Base-by-base conservation (phyloP, 148 eudicot genomes). In the Amaranthus palmeri region DNA sequence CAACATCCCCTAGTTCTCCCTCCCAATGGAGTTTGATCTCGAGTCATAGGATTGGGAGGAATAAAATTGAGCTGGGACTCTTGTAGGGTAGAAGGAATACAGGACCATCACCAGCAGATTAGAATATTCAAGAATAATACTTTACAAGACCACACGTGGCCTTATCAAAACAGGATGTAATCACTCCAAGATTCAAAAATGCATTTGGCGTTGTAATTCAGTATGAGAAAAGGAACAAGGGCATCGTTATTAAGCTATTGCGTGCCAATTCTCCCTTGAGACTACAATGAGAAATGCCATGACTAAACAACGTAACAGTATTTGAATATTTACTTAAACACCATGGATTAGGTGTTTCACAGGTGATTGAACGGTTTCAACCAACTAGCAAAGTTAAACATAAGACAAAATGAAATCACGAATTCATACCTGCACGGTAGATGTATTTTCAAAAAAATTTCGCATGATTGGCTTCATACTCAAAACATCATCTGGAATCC, bases 401-500 rank as follows among this genome's bases (percentile, higher is more conserved):
- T 11, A 51, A 42, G 36, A 60, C 3, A 51, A 17, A 4, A 18
- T 42, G 66, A 13, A 60, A 74, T 4, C 36, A 64, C 2, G 46
- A 12, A 40, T 42, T 11, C 25, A n/a, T 85, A 95, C 97, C 97
- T 95, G 97, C 61, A 95, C 97, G 6, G 97, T 95, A 70, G 97
- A 68, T 54, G 99, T 92, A 68, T 95, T 90, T 78, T 95, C 99
- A 77, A 95, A 92, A 81, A 95, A 95, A 81, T 90, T 95, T 70
- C 96, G 96, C 14, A 92, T 25, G 56, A 89, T 80, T 42, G 99
- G 99, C 82, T 87, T 87, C 97, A 95, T 79, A 68, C 84, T 86
- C 25, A 95, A 80, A 80, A 95, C 76, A 67, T 83, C 99, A 54
- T 95, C 93, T n/a, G 99, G 99, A 67, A 95, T 88, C 99, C 99